phyloP scores from a whole-genome alignment of 306 rosid genomes.

The Gastrolobium villosum region DNA sequence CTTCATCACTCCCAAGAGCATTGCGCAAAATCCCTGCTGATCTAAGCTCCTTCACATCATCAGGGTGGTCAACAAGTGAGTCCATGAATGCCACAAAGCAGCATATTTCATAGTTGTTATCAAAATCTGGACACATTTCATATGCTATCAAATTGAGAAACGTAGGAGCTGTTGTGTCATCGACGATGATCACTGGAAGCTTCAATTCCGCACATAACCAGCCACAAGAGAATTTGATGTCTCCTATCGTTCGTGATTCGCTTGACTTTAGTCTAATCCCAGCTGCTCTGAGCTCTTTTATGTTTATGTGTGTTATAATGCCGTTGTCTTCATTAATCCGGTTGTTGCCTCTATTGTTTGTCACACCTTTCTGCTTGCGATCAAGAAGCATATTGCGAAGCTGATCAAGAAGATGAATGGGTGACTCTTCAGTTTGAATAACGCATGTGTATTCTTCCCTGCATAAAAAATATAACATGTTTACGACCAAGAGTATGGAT shows the following conservation, averaged over 20 bases:
- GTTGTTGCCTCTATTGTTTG: too few species aligned
- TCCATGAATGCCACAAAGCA: slow-evolving; percentile 45
- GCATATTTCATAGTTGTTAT: slow-evolving; percentile 36
- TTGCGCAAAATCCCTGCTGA: slow-evolving; percentile 42
- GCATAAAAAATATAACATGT: too few species aligned
- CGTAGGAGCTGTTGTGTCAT: slow-evolving; percentile 26
- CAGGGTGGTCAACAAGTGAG: slow-evolving; percentile 46
- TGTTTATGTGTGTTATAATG: not conserved
- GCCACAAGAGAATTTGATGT: not conserved
- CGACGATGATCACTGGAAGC: not conserved
- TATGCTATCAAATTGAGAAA: too few species aligned
- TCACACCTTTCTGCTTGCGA: too few species aligned
- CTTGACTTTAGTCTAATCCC: not conserved
- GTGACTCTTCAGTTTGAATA: too few species aligned
- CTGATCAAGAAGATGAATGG: too few species aligned
- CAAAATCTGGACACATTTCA: slow-evolving; percentile 51
- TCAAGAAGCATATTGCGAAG: too few species aligned
- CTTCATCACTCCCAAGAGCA: slow-evolving; percentile 48
- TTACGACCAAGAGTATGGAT: too few species aligned
- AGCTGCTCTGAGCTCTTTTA: slow-evolving; percentile 18
- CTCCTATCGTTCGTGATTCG: not conserved
- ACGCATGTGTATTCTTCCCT: too few species aligned
- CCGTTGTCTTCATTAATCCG: too few species aligned
- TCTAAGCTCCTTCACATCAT: too few species aligned
- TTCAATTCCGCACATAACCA: too few species aligned